Evolutionary conservation across 108 stramenopile genomes (phyloP).

Genomic region (Nitzschia sp.): DNA sequence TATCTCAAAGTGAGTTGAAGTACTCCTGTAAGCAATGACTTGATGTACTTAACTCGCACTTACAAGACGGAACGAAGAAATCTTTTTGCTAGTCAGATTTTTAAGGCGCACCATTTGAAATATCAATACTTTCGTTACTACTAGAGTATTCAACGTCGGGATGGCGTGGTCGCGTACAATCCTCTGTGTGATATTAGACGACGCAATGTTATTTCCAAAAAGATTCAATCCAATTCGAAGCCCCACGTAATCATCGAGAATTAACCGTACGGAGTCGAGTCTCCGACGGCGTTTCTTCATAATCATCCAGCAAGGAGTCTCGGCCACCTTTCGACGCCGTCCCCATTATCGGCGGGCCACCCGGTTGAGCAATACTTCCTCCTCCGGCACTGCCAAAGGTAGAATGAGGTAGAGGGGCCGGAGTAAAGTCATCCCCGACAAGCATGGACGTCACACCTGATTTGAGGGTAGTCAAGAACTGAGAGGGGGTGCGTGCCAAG

Average conservation of each 20-base stretch:
- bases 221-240: too few species aligned
- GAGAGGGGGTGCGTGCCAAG: constrained; percentile 32
- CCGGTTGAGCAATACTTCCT: neutral
- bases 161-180: too few species aligned
- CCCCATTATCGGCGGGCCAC: neutral
- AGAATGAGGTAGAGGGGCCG: neutral
- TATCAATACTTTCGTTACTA: too few species aligned
- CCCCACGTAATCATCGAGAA: constrained; percentile 1
- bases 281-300: constrained; percentile 45
- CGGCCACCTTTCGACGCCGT: neutral
- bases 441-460: constrained; percentile 29
- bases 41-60: too few species aligned
- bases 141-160: too few species aligned
- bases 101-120: too few species aligned
- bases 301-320: constrained; percentile 40
- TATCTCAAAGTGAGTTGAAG: too few species aligned
- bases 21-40: too few species aligned
- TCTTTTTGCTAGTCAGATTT: too few species aligned
- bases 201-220: too few species aligned
- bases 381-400: neutral
- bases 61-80: too few species aligned
- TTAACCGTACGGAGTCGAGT: constrained; percentile 25
- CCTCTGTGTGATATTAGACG: too few species aligned
- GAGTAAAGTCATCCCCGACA: constrained; percentile 10
- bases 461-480: constrained; percentile 28